Evolutionary conservation across 148 eudicot genomes (phyloP).

Genomic region (Silene latifolia): DNA sequence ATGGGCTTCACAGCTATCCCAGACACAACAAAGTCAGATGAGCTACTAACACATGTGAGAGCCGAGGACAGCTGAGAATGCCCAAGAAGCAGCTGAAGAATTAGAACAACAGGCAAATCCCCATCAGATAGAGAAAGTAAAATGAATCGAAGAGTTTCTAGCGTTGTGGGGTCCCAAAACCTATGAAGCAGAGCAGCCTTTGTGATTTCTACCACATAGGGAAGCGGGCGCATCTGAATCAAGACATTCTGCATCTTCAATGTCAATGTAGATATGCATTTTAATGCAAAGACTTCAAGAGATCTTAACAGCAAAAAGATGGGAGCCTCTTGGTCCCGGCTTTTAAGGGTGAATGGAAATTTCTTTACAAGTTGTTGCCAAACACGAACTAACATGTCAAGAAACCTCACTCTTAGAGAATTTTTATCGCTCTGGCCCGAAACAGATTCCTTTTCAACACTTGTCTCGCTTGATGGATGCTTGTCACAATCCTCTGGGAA

Average conservation of each 20-base stretch:
- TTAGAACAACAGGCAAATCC: constrained; percentile 37
- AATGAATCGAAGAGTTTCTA: constrained; percentile 52
- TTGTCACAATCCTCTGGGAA: constrained; percentile 35
- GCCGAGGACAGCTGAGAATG: constrained; percentile 73
- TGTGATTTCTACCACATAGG: constrained; percentile 55
- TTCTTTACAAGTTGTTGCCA: constrained; percentile 65
- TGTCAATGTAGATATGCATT: constrained; percentile 45
- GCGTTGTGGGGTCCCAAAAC: constrained; percentile 65
- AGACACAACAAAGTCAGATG: constrained; percentile 37
- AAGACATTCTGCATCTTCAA: constrained; percentile 41
- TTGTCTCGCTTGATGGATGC: constrained; percentile 24
- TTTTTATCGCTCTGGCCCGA: constrained; percentile 23
- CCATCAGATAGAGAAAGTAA: constrained; percentile 46
- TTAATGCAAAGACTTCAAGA: constrained; percentile 54
- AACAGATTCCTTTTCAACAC: constrained; percentile 24
- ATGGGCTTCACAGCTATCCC: constrained; percentile 71
- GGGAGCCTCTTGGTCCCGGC: constrained; percentile 22
- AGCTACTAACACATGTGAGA: constrained; percentile 30
- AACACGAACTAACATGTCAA: constrained; percentile 49
- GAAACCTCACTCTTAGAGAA: constrained; percentile 39
- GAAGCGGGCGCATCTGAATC: constrained; percentile 47
- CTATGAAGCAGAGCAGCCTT: constrained; percentile 59
- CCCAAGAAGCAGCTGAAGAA: constrained; percentile 73
- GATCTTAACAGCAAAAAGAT: constrained; percentile 42
- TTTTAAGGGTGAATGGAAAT: constrained; percentile 30